A percentile compares a stretch with the other conserved stretches of the same genome.
Evolutionary conservation across 129 eudicot species (phyloP).

Genomic region (Artemisia tridentata): DNA sequence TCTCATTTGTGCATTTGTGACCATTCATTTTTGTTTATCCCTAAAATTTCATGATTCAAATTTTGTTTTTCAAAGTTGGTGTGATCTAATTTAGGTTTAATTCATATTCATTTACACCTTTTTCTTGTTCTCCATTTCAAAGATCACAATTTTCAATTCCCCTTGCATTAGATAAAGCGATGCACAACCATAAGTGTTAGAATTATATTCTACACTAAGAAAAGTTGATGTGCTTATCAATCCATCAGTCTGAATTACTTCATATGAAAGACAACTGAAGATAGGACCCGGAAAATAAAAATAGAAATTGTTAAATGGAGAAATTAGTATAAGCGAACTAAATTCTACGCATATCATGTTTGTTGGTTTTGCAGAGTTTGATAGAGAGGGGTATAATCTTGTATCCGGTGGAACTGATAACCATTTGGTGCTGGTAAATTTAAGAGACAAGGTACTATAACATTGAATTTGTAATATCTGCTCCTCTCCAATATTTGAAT

Average conservation of each 20-base stretch:
- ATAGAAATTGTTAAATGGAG: background rate
- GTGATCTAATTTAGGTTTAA: background rate
- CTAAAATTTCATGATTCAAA: background rate
- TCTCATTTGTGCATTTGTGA: background rate
- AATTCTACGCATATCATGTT: slow-evolving; percentile 9
- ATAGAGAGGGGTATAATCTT: slow-evolving; percentile 67
- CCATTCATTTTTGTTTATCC: background rate
- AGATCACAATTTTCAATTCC: background rate
- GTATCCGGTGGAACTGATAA: slow-evolving; percentile 97
- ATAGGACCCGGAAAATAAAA: background rate
- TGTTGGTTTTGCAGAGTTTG: slow-evolving; percentile 54
- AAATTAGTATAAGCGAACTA: background rate
- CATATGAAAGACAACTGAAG: slow-evolving; percentile 6
- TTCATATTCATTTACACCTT: background rate
- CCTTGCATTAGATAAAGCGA: too few relatives aligned
- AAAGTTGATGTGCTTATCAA: background rate
- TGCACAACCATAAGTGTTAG: too few relatives aligned
- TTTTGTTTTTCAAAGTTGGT: background rate
- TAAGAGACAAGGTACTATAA: slow-evolving; percentile 66
- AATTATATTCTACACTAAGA: too few relatives aligned
- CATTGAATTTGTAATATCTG: background rate
- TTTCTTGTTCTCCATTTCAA: slow-evolving; percentile 1
- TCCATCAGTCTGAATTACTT: background rate
- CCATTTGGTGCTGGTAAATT: slow-evolving; percentile 87
- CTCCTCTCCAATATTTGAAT: too few relatives aligned